Evolutionary conservation across 306 rosid species (phyloP), one percentile per base, ranked within the genome.

Genomic region (Fagus crenata): DNA sequence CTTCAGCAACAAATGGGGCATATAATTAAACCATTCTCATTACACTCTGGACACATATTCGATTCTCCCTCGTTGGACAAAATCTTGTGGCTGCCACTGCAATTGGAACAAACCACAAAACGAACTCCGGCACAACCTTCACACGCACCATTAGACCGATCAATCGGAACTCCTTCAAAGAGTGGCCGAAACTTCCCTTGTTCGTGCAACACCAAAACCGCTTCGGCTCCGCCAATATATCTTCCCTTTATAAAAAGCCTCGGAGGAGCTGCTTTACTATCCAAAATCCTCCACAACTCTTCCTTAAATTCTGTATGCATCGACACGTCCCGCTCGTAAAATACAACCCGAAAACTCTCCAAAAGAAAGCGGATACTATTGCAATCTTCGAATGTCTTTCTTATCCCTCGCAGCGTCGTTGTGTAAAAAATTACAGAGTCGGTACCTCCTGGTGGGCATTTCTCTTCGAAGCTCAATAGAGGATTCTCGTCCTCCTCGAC

Each of bases 371-470:
- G 89, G 11, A 92, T 74, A 80, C 86, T 91, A 79, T 73, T 85
- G 88, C 99, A 95, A 6, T 91, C 88, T 36, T 95, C 99, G 22
- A 90, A 92, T 0, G 99, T 92, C 71, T 92, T 95, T 3, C 96
- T 60, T 67, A 95, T 88, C 46, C 97, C 99, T 18, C 90, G 63
- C 0, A 95, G 89, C 0, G 91, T 81, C 1, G 99, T 95, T 4
- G 99, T 85, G 96, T 95, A 95, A 61, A 95, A 82, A 70, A 95
- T 83, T 58, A 89, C 97, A 0, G 86, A 72, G 1, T 85, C 86
- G 0, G 76, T 80, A 2, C 96, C 93, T 1, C 93, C 97, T 1
- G 96, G 97, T 1, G 96, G 97, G 74, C 92, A 89, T 49, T 87
- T 92, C 53, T 86, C 91, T 37, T 80, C 86, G 42, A 92, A 95